phyloP scores from a whole-genome alignment of 768 basidiomycete genomes.

The Exsudoporus frostii region DNA sequence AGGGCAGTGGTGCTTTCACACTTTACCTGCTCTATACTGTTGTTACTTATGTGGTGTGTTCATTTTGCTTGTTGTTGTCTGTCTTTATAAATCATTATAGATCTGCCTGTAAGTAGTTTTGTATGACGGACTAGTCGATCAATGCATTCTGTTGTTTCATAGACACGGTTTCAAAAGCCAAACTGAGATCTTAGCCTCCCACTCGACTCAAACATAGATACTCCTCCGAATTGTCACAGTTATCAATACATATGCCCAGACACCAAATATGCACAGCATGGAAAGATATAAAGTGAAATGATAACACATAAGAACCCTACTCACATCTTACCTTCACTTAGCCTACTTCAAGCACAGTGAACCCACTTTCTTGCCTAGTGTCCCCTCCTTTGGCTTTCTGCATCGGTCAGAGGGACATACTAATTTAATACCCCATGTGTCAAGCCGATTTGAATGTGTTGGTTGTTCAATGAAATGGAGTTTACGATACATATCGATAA shows the following conservation, averaged over 20 bases:
- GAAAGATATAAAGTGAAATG: background rate
- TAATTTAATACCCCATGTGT: conserved; percentile 16
- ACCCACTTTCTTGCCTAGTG: conserved; percentile 5
- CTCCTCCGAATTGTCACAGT: background rate
- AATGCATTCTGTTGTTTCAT: background rate
- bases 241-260: background rate
- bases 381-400: conserved; percentile 39
- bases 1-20: background rate
- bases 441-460: background rate
- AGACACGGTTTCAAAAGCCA: background rate
- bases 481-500: background rate
- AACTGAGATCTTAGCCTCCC: background rate
- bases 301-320: background rate
- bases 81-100: conserved; percentile 20
- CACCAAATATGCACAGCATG: background rate
- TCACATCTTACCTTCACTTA: background rate
- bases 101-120: background rate
- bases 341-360: background rate
- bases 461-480: background rate
- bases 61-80: background rate
- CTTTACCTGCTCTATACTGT: background rate
- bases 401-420: conserved; percentile 74
- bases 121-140: background rate
- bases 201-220: background rate
- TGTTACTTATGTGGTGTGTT: background rate